Percentiles rank a stretch among this genome's conserved stretches.
phyloP scores from a whole-genome alignment of 768 basidiomycete species.

The Leccinum variicolor region DNA sequence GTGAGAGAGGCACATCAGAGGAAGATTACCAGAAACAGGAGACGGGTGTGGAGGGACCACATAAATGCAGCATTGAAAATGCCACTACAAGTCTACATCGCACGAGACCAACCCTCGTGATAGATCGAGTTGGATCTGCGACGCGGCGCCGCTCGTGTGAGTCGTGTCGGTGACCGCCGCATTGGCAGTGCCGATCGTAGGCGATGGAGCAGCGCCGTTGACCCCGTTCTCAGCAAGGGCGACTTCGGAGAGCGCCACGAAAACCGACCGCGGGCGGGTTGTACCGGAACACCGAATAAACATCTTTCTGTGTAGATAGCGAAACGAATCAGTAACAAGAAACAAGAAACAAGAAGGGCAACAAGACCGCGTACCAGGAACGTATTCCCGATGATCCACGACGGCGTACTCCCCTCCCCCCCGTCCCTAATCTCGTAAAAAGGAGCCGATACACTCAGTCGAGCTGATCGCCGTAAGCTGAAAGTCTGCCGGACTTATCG shows the following conservation, averaged over 20 bases:
- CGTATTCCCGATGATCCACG: constrained; percentile 56
- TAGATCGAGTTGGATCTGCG: neutral
- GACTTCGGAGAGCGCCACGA: constrained; percentile 41
- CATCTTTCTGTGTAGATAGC: constrained; percentile 41
- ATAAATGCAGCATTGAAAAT: neutral
- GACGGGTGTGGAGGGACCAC: neutral
- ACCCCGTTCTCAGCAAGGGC: constrained; percentile 28
- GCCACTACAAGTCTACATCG: neutral
- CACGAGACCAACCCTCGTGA: neutral
- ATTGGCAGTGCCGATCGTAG: constrained; percentile 54
- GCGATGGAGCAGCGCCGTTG: constrained; percentile 40
- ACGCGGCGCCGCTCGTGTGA: constrained; percentile 4
- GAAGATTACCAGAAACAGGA: neutral
- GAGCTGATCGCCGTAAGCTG: constrained; percentile 36
- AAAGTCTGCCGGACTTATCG: constrained; percentile 49
- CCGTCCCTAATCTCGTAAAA: constrained; percentile 39
- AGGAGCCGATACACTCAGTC: constrained; percentile 49
- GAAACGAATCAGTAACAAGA: neutral
- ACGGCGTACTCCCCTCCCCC: constrained; percentile 25
- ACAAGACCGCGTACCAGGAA: constrained; percentile 34
- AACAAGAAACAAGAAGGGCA: neutral
- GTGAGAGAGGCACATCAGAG: neutral
- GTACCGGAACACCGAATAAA: constrained; percentile 53
- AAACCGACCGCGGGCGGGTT: constrained; percentile 47
- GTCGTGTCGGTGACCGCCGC: constrained; percentile 41